Conservation (phyloP, 192 early-diverging fungal genomes). For the Phlyctochytrium bullatum region DNA sequence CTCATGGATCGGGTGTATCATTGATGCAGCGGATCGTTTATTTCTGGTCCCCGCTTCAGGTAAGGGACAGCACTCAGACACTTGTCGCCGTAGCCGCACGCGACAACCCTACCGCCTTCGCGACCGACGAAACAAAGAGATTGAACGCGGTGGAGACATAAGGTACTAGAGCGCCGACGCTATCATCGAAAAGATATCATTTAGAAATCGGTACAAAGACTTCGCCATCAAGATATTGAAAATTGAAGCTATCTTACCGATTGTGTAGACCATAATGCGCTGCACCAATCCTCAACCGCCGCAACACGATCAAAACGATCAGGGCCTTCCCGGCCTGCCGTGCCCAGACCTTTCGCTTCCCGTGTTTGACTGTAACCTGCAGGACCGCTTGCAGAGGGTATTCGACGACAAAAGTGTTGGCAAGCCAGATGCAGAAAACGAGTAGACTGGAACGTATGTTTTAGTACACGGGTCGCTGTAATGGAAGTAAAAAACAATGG, state of each 20-base stretch:
- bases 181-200: too few species aligned
- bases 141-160: neutral
- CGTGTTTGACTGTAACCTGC: slow-evolving; percentile 16
- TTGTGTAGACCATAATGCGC: slow-evolving; percentile 41
- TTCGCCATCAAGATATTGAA: too few species aligned
- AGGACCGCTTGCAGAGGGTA: slow-evolving; percentile 30
- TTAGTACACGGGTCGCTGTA: neutral
- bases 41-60: too few species aligned
- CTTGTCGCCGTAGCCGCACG: too few species aligned
- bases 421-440: slow-evolving; percentile 31
- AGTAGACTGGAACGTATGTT: slow-evolving; percentile 5
- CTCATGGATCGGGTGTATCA: too few species aligned
- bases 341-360: slow-evolving; percentile 18
- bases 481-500: neutral
- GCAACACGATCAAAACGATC: slow-evolving; percentile 24
- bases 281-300: slow-evolving; percentile 21
- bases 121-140: neutral
- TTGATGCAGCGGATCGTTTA: too few species aligned
- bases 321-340: slow-evolving; percentile 28
- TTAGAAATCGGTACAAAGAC: too few species aligned
- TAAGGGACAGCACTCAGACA: too few species aligned
- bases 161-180: neutral
- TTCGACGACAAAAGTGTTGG: slow-evolving; percentile 38
- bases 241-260: too few species aligned
- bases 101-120: neutral